Conservation (phyloP, 2,329 filamentous ascomycete species). For the Fusarium sp. region DNA sequence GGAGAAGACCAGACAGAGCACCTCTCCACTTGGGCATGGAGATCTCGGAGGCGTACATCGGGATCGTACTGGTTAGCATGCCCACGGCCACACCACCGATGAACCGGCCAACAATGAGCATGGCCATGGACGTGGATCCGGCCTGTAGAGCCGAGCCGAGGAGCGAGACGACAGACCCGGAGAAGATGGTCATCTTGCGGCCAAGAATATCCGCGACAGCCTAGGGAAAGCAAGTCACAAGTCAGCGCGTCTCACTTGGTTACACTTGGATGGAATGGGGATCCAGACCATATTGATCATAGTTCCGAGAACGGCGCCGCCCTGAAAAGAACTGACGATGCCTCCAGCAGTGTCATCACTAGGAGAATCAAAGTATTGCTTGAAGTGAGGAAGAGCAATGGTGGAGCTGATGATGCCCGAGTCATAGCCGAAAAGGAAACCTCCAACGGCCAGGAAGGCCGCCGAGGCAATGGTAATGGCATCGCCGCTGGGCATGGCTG, state of each 20-base stretch:
- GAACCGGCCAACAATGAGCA: conserved; percentile 63
- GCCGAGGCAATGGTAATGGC: conserved; percentile 38
- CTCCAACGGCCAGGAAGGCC: conserved; percentile 44
- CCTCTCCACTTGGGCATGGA: conserved; percentile 54
- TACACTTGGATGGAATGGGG: background rate
- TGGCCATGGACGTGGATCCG: conserved; percentile 49
- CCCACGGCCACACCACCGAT: conserved; percentile 64
- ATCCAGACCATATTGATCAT: conserved; percentile 44
- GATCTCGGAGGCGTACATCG: conserved; percentile 60
- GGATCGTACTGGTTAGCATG: conserved; percentile 59
- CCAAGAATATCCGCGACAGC: conserved; percentile 47
- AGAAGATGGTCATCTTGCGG: conserved; percentile 47
- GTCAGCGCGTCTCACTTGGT: background rate
- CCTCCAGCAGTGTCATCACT: conserved; percentile 40
- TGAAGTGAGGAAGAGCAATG: conserved; percentile 46
- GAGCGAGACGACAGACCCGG: conserved; percentile 46
- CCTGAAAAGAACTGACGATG: conserved; percentile 46
- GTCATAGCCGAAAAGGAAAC: conserved; percentile 59
- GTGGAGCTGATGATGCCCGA: conserved; percentile 58
- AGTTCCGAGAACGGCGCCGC: conserved; percentile 44
- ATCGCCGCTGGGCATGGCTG: conserved; percentile 21
- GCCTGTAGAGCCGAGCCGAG: conserved; percentile 49
- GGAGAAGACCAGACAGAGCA: conserved; percentile 54
- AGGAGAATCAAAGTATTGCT: conserved; percentile 58
- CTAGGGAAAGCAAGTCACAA: conserved; percentile 3